Evolutionary conservation across 306 rosid species (phyloP), one percentile per base, ranked within the genome.

Genomic region (Prunus kanzakura): DNA sequence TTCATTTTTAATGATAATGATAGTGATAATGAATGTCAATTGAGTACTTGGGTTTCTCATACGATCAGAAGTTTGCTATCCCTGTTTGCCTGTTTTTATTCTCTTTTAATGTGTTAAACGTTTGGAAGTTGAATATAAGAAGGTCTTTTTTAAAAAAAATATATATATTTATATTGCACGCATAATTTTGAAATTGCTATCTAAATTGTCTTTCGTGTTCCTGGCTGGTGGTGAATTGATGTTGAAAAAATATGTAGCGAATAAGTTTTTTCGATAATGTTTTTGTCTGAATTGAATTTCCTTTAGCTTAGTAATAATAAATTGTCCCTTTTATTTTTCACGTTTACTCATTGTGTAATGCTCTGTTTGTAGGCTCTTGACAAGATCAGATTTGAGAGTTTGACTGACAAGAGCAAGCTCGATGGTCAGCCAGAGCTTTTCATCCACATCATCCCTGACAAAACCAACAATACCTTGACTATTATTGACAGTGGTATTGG

Each of bases 341-440:
- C 1, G 10, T 25, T 11, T 61, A 16, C 30, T 74, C 0, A 46
- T 46, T 16, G 0, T 35, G 47, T 27, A 30, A 15, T 73, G 47
- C 6, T 61, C 0, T 74, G 8, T 19, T 25, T 61, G 9, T 64
- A 93, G 98, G 98, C 98, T 23, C 80, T 93, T 72, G 98, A 93
- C 82, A 93, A 93, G 71, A 91, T 93, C 8, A 75, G 98, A 16
- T 93, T 93, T 55, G 97, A 93, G 86, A 81, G 97, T 54, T 69
- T 93, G 82, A 93, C 98, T 0, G 98, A 93, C 75, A 93, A 93
- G 93, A 93, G 93, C 90, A 93, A 93, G 88, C 98, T 93, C 1
- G 98, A 93, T 67, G 82, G 71, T 8, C 98, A 93, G 67, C 98
- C 98, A 2, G 98, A 93, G 80, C 86, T 93, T 46, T 91, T 91